phyloP scores from a whole-genome alignment of 2,329 filamentous ascomycete genomes.

The Orbilia oligospora region DNA sequence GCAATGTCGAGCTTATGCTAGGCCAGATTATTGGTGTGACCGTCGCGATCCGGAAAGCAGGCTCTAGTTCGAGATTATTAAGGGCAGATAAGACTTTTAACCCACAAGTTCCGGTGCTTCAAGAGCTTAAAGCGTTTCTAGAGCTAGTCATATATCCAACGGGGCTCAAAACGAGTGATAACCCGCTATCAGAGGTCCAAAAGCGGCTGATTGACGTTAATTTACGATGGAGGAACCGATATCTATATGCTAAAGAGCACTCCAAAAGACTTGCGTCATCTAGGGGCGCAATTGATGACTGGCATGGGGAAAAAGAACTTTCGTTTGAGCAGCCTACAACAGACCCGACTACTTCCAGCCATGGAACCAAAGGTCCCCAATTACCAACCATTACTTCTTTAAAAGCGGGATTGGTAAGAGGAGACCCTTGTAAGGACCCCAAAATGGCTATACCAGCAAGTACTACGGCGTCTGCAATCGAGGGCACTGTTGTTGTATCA shows the following conservation, averaged over 20 bases:
- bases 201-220: constrained; percentile 16
- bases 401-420: too few relatives aligned
- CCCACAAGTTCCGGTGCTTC: not conserved
- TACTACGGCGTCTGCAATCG: too few relatives aligned
- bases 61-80: not conserved
- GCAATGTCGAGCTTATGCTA: constrained; percentile 3
- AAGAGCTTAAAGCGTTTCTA: not conserved
- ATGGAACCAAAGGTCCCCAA: too few relatives aligned
- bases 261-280: too few relatives aligned
- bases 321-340: too few relatives aligned
- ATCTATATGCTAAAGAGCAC: constrained; percentile 1
- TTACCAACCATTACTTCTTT: too few relatives aligned
- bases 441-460: too few relatives aligned
- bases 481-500: too few relatives aligned
- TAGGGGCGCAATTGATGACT: too few relatives aligned
- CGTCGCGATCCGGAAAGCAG: constrained; percentile 25
- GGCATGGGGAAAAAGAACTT: too few relatives aligned
- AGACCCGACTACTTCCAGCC: too few relatives aligned
- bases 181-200: not conserved
- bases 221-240: constrained; percentile 12
- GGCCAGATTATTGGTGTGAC: constrained; percentile 24
- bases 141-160: constrained; percentile 21
- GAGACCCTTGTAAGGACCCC: too few relatives aligned
- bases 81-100: constrained; percentile 26
- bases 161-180: constrained; percentile 2